Conservation (phyloP, 2,329 filamentous ascomycete genomes). For the Bipolaris gigantea region DNA sequence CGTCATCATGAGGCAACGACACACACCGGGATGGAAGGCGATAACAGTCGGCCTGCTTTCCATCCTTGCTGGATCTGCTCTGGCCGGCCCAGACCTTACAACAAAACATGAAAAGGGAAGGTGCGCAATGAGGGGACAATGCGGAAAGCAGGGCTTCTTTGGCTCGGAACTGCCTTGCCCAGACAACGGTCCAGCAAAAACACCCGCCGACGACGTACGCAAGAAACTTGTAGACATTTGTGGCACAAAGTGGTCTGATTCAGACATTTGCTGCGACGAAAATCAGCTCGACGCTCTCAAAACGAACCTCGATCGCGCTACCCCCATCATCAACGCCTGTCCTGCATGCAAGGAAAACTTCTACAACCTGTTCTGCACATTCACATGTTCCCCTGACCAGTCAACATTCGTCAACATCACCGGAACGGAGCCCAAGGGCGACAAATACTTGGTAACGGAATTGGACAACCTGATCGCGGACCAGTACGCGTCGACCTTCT, state of each 20-base stretch:
- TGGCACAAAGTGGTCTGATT: constrained; percentile 80
- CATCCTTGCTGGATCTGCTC: constrained; percentile 30
- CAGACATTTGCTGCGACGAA: constrained; percentile 79
- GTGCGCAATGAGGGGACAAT: constrained; percentile 88
- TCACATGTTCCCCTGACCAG: constrained; percentile 96
- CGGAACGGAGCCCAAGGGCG: constrained; percentile 62
- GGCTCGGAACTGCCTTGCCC: constrained; percentile 87
- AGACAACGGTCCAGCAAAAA: constrained; percentile 80
- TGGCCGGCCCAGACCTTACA: constrained; percentile 40
- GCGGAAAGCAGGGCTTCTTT: constrained; percentile 88
- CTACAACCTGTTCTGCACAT: constrained; percentile 96
- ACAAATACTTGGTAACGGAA: constrained; percentile 76
- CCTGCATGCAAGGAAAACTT: constrained; percentile 98
- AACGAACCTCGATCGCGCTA: constrained; percentile 82
- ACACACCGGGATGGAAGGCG: constrained; percentile 27
- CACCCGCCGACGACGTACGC: constrained; percentile 71
- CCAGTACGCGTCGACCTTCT: constrained; percentile 84
- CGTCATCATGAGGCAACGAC: constrained; percentile 25
- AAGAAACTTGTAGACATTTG: constrained; percentile 82
- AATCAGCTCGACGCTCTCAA: constrained; percentile 82
- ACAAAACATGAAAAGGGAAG: constrained; percentile 79
- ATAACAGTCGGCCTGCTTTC: constrained; percentile 34
- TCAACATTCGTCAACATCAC: constrained; percentile 95
- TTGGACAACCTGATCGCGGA: constrained; percentile 86
- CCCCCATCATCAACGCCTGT: constrained; percentile 87